phyloP scores from a whole-genome alignment of 257 asterid genomes.

The Haberlea rhodopensis region DNA sequence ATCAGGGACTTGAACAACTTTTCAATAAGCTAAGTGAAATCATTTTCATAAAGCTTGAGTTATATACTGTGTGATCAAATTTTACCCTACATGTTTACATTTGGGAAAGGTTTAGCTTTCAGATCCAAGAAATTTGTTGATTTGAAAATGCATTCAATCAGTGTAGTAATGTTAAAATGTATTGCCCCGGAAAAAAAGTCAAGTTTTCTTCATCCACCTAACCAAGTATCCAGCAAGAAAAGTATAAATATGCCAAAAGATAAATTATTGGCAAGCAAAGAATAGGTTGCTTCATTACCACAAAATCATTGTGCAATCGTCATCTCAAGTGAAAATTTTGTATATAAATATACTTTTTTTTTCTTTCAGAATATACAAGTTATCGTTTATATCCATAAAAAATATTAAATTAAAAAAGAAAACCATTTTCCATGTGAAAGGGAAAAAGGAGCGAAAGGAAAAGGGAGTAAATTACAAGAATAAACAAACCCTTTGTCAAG shows the following conservation, averaged over 20 bases:
- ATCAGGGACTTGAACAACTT: slow-evolving; percentile 14
- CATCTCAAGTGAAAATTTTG: not conserved
- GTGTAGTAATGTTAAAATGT: slow-evolving; percentile 10
- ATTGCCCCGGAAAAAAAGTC: slow-evolving; percentile 23
- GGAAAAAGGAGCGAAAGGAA: not conserved
- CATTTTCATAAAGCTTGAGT: slow-evolving; percentile 21
- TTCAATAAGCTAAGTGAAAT: slow-evolving; percentile 13
- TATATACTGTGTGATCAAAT: slow-evolving; percentile 10
- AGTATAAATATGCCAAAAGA: slow-evolving; percentile 31
- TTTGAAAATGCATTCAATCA: not conserved
- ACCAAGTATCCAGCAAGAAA: slow-evolving; percentile 39
- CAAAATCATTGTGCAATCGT: no score
- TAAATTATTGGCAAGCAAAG: slow-evolving; percentile 36
- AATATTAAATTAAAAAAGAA: not conserved
- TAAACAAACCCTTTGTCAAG: slow-evolving; percentile 19
- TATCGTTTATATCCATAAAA: not conserved
- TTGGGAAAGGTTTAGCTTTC: slow-evolving; percentile 2
- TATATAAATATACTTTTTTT: no score
- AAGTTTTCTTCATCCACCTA: slow-evolving; percentile 35
- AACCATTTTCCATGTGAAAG: slow-evolving; percentile 5
- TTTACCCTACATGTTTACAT: not conserved
- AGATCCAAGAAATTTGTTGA: slow-evolving; percentile 21
- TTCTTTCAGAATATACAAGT: no score
- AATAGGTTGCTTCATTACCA: slow-evolving; percentile 26
- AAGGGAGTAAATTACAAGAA: slow-evolving; percentile 18